Conservation (phyloP, 352 stramenopile genomes). For the Globisporangium cylindrosporum region DNA sequence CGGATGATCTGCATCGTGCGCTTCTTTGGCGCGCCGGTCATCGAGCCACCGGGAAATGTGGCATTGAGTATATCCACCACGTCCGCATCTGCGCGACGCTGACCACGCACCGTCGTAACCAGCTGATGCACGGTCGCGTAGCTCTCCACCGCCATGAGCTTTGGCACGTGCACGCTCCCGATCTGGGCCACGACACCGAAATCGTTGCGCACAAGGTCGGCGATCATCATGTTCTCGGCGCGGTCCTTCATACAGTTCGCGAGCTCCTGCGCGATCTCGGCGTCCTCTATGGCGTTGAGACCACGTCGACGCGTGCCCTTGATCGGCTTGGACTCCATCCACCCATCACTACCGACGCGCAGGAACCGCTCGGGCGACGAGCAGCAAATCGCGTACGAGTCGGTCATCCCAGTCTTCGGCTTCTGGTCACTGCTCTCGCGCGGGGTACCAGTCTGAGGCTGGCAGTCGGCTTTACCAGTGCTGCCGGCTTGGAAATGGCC, state of each 20-base stretch:
- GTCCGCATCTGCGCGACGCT: conserved; percentile 42
- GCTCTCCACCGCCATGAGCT: conserved; percentile 93
- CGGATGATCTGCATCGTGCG: conserved; percentile 96
- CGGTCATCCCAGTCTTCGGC: conserved; percentile 10
- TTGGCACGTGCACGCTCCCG: conserved; percentile 90
- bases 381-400: conserved; percentile 91
- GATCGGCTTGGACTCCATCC: conserved; percentile 97
- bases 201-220: conserved; percentile 96
- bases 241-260: conserved; percentile 90
- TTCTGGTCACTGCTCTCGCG: background rate
- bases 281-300: conserved; percentile 40
- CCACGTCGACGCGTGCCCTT: conserved; percentile 91
- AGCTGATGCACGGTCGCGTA: conserved; percentile 98
- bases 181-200: conserved; percentile 91
- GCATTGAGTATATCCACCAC: conserved; percentile 91
- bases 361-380: conserved; percentile 97
- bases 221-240: conserved; percentile 98
- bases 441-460: background rate
- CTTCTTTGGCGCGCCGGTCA: conserved; percentile 97
- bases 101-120: conserved; percentile 92
- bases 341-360: conserved; percentile 49
- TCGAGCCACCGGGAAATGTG: conserved; percentile 97
- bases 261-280: conserved; percentile 68
- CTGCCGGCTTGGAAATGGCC: conserved; percentile 22
- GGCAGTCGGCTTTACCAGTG: background rate